Conservation (phyloP, 1,284 basidiomycete species). For the Trichosporon coremiiforme region DNA sequence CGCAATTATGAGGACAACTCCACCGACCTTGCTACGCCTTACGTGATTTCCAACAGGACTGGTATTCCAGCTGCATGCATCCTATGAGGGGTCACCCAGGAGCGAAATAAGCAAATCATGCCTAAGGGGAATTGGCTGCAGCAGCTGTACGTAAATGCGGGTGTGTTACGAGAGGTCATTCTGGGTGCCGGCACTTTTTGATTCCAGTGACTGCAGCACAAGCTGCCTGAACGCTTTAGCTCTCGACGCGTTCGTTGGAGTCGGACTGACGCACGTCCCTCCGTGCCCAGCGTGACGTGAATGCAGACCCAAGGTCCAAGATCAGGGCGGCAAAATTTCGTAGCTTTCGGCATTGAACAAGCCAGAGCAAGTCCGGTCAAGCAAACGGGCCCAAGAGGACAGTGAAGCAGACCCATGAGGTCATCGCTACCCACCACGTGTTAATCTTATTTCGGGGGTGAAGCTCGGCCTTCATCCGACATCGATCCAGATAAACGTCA, state of each 20-base stretch:
- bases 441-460: background rate
- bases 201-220: background rate
- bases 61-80: background rate
- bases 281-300: constrained; percentile 2
- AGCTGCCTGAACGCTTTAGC: background rate
- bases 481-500: background rate
- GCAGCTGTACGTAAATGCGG: background rate
- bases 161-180: background rate
- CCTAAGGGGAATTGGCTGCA: background rate
- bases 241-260: background rate
- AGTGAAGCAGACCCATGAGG: background rate
- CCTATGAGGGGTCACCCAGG: background rate
- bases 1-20: background rate
- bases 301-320: background rate
- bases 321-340: background rate
- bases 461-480: background rate
- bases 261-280: background rate
- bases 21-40: background rate
- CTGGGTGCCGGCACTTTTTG: background rate
- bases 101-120: background rate
- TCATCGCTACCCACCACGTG: constrained; percentile 1
- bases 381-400: background rate
- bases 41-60: background rate
- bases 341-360: background rate
- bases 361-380: background rate